These are phyloP conservation scores for Tubosaeta sp. DNA, from an alignment of 768 basidiomycete genomes.

Conservation along the genomic window DNA sequence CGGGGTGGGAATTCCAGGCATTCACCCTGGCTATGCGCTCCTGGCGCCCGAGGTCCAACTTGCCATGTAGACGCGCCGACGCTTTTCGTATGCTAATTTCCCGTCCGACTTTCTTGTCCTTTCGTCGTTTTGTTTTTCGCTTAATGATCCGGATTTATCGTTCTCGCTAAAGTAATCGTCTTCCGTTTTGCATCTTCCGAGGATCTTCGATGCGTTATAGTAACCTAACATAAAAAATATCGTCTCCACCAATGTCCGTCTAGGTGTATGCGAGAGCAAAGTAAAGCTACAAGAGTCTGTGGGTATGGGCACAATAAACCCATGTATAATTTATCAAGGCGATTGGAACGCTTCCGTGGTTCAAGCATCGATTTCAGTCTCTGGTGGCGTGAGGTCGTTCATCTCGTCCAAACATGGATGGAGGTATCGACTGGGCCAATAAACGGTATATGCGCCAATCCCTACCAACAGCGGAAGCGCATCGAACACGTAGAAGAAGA, in stretches of 20 bases:
- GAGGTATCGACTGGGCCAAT: constrained; percentile 29
- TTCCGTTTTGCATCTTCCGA: neutral
- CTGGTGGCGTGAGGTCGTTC: neutral
- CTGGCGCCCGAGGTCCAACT: constrained; percentile 20
- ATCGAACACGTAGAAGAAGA: constrained; percentile 29
- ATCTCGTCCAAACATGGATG: neutral
- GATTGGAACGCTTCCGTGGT: neutral
- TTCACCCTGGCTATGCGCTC: constrained; percentile 19
- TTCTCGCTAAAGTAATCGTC: neutral
- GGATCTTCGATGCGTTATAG: too few species aligned
- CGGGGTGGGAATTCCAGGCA: constrained; percentile 14
- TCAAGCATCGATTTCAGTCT: neutral
- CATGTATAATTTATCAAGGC: neutral
- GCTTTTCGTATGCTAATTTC: too few species aligned
- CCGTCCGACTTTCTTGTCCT: neutral
- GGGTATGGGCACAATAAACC: neutral
- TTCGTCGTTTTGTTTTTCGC: neutral
- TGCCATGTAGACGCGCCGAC: constrained; percentile 15
- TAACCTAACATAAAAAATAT: too few species aligned
- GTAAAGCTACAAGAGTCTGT: neutral
- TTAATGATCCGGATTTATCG: neutral
- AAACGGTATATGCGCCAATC: constrained; percentile 18
- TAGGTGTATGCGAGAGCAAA: neutral
- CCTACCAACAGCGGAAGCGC: constrained; percentile 26
- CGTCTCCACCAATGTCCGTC: too few species aligned